Evolutionary conservation across 352 stramenopile species (phyloP), one percentile per base, ranked within the genome.

Genomic region (Pythium aphanidermatum): DNA sequence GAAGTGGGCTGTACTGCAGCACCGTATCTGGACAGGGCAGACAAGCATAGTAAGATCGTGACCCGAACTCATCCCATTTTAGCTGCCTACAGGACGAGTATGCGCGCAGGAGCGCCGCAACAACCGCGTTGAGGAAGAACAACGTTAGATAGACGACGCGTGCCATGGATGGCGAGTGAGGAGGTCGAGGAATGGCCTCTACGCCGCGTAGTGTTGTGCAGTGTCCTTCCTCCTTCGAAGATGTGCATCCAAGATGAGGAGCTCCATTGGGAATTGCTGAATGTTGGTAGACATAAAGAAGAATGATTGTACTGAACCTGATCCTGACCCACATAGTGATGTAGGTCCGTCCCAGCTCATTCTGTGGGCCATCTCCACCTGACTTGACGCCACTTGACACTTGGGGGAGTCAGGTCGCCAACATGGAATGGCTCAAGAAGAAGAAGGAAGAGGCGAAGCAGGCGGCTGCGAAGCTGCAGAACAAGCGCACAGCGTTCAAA

Each of bases 391-490:
- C n/a, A n/a, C n/a, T n/a, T n/a, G n/a, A n/a, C n/a, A n/a, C n/a
- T n/a, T n/a, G n/a, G n/a, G n/a, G n/a, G n/a, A n/a, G n/a, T 12
- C 39, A 46, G 20, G 19, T 24, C 0, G 19, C 25, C 23, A 45
- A 9, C 13, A 55, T 61, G 44, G 51, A 54, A 16, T 88, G 76
- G 76, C 62, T 88, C 14, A 88, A 84, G 70, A 88, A 88, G 69
- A 86, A 86, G 65, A 88, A 85, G 66, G 67, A 85, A 12, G 73
- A 67, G 49, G 76, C 72, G 29, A 80, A 83, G 60, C 60, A 81
- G 55, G 74, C 74, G 16, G 70, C 71, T 5, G 69, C 76, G 40
- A 88, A 88, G 67, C 71, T 88, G 34, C 70, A 80, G 45, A 88
- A 86, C 59, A 83, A 85, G 58, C 73, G 73, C 37, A 63, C 60